A percentile compares a stretch with the other conserved stretches of the same genome.
Conservation (phyloP, 2,329 filamentous ascomycete genomes). For the Calonectria montana region DNA sequence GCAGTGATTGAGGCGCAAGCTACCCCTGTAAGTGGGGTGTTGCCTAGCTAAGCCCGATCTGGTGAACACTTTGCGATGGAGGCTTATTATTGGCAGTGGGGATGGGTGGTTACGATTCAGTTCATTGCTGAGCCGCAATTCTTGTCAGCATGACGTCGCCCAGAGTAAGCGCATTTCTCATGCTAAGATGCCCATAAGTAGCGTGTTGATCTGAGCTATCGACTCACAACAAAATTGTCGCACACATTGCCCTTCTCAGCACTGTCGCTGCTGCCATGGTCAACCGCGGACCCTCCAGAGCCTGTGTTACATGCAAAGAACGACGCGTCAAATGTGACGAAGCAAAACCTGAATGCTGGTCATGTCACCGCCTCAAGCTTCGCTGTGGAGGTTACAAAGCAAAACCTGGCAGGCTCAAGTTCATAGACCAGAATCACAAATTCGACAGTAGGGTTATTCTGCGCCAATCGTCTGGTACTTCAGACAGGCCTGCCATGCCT, state of each 20-base stretch:
- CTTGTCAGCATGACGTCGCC: background rate
- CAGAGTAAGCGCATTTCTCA: background rate
- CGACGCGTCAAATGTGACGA: constrained; percentile 28
- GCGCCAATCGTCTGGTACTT: background rate
- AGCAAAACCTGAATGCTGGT: constrained; percentile 17
- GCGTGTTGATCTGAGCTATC: background rate
- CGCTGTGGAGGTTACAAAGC: constrained; percentile 21
- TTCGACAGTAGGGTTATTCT: background rate
- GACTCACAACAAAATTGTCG: background rate
- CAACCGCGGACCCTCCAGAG: constrained; percentile 23
- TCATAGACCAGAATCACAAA: constrained; percentile 11
- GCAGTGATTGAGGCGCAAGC: background rate
- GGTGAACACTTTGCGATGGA: background rate
- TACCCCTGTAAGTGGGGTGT: no score
- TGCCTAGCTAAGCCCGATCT: background rate
- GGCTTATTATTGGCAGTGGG: background rate
- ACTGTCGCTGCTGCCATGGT: constrained; percentile 13
- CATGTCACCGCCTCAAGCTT: background rate
- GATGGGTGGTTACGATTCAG: background rate
- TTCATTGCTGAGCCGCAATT: background rate
- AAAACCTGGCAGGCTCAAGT: constrained; percentile 8
- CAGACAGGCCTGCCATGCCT: background rate
- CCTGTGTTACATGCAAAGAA: constrained; percentile 26
- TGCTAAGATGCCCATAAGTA: no score
- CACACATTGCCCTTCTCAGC: background rate